These are phyloP conservation scores for Aspergillus sp. DNA, from an alignment of 2,329 filamentous ascomycete genomes.

Conservation along the genomic window DNA sequence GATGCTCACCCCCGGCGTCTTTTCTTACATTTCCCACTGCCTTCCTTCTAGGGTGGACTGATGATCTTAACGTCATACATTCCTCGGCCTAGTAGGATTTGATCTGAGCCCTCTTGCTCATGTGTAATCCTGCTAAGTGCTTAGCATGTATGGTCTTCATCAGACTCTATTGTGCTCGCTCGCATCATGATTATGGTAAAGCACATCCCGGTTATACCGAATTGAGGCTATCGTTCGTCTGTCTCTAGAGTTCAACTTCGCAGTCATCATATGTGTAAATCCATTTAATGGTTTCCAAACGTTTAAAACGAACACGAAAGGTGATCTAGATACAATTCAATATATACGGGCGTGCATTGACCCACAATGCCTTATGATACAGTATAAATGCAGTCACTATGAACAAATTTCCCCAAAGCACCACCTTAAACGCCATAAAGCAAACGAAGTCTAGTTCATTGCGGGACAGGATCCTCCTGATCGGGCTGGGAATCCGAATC, in stretches of 20 bases:
- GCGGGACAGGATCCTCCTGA: background rate
- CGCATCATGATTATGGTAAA: background rate
- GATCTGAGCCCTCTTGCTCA: background rate
- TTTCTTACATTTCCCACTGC: too few species aligned
- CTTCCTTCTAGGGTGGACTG: background rate
- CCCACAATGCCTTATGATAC: background rate
- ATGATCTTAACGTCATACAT: background rate
- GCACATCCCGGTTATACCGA: background rate
- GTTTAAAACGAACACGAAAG: background rate
- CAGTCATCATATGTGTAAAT: too few species aligned
- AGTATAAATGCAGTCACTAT: background rate
- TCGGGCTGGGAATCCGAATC: background rate
- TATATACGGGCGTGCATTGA: background rate
- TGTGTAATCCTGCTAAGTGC: background rate
- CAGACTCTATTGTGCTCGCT: background rate
- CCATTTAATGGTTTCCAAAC: too few species aligned
- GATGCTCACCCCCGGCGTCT: too few species aligned
- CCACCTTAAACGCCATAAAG: conserved; percentile 11
- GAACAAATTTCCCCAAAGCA: conserved; percentile 20
- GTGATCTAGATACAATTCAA: background rate
- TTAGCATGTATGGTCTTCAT: background rate
- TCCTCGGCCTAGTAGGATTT: background rate
- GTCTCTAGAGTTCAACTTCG: too few species aligned
- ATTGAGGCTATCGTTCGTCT: background rate
- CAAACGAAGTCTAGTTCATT: background rate